Percentiles rank a stretch among this genome's conserved stretches.
Evolutionary conservation across 78 protist genomes (phyloP).

Genomic region (Dictyostelium intermedium): DNA sequence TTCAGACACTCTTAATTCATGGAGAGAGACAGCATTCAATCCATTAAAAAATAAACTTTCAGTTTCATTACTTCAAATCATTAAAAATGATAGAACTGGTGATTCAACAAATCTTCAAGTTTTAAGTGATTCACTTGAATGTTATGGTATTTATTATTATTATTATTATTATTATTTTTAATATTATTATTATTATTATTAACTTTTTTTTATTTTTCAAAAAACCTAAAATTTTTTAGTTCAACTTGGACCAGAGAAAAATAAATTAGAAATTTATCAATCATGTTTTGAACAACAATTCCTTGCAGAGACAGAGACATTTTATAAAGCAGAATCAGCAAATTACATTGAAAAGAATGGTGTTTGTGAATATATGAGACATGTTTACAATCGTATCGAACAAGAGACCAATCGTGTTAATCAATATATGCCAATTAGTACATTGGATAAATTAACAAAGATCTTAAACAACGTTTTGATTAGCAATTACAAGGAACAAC

Average conservation of each 20-base stretch:
- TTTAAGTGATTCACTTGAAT: conserved; percentile 57
- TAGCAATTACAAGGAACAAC: conserved; percentile 54
- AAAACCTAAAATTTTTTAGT: neutral
- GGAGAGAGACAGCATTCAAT: conserved; percentile 64
- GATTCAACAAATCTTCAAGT: conserved; percentile 65
- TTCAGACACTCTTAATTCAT: conserved; percentile 41
- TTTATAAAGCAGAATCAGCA: conserved; percentile 52
- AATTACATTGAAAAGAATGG: conserved; percentile 77
- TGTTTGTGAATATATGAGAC: conserved; percentile 71
- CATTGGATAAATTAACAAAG: conserved; percentile 38
- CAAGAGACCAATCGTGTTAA: conserved; percentile 68
- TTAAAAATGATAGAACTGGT: conserved; percentile 68
- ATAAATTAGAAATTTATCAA: conserved; percentile 76
- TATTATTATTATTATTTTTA: neutral
- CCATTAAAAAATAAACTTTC: conserved; percentile 40
- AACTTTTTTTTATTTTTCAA: neutral
- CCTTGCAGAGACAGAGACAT: conserved; percentile 41
- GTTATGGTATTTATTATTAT: conserved; percentile 45
- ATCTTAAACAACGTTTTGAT: conserved; percentile 58
- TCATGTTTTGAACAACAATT: conserved; percentile 67
- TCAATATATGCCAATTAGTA: conserved; percentile 40
- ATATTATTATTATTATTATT: neutral
- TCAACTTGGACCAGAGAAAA: conserved; percentile 71
- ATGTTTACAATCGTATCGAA: conserved; percentile 36
- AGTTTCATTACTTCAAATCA: conserved; percentile 30